phyloP scores from a whole-genome alignment of 176 grass and related monocot genomes.

The Aegilops bicornis region DNA sequence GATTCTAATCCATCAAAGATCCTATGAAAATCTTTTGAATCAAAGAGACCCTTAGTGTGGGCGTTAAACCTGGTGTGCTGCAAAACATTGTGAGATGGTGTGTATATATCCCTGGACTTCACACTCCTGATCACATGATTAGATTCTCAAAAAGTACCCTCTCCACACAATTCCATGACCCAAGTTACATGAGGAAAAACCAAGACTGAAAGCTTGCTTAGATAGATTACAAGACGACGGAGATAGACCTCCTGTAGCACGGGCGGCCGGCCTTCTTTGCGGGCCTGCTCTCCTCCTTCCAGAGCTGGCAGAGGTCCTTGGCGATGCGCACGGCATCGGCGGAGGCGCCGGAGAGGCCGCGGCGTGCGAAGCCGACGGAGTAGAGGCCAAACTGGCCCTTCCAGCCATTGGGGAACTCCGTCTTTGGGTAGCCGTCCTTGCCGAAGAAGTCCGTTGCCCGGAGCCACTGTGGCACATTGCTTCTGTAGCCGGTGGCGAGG shows the following conservation, averaged over 20 bases:
- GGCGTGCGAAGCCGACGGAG: slow-evolving; percentile 77
- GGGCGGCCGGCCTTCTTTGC: slow-evolving; percentile 41
- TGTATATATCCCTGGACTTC: too few species aligned
- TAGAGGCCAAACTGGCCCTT: slow-evolving; percentile 71
- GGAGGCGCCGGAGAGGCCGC: slow-evolving; percentile 63
- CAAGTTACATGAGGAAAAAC: too few species aligned
- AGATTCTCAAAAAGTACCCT: too few species aligned
- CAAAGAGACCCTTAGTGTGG: too few species aligned
- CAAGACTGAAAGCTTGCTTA: too few species aligned
- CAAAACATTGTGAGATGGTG: too few species aligned
- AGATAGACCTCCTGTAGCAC: slow-evolving; percentile 74
- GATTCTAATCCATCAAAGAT: too few species aligned
- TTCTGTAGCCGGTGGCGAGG: slow-evolving; percentile 78
- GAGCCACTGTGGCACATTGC: slow-evolving; percentile 82
- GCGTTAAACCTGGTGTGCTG: too few species aligned
- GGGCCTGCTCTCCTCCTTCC: slow-evolving; percentile 71
- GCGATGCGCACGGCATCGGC: slow-evolving; percentile 70
- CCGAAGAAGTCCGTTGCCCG: slow-evolving; percentile 65
- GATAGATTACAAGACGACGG: slow-evolving; percentile 55
- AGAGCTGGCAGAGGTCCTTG: slow-evolving; percentile 54
- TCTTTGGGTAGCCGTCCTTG: slow-evolving; percentile 66
- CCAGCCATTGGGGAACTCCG: slow-evolving; percentile 61
- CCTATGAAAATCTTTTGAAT: too few species aligned
- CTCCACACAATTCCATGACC: too few species aligned
- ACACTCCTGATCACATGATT: too few species aligned